Conservation (phyloP, 1,139 yeast species). For the Hansenula lynferdii region DNA sequence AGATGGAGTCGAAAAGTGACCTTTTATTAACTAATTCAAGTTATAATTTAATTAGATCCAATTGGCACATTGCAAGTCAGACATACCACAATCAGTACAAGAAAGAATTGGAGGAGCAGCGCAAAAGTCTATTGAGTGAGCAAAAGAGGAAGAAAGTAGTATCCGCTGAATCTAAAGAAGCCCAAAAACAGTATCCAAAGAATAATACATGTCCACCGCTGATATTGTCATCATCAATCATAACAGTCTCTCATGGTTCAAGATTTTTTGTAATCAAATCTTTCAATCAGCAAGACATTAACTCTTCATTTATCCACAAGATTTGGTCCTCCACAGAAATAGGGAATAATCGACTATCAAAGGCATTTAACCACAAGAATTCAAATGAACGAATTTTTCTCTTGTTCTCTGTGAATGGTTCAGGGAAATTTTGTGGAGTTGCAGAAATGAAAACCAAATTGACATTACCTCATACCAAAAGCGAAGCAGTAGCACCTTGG, state of each 20-base stretch:
- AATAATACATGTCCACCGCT: not conserved
- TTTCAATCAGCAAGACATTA: constrained; percentile 42
- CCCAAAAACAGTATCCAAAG: too few relatives aligned
- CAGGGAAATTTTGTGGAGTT: constrained; percentile 60
- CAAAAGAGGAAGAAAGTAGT: not conserved
- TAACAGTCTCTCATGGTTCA: constrained; percentile 27
- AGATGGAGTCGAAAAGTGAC: not conserved
- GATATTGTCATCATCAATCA: constrained; percentile 12
- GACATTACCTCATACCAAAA: constrained; percentile 27
- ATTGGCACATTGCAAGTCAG: not conserved
- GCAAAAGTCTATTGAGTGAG: not conserved
- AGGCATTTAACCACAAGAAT: constrained; percentile 28
- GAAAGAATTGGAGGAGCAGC: not conserved
- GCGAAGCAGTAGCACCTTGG: constrained; percentile 36
- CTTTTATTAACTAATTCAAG: not conserved
- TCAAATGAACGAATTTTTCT: constrained; percentile 32
- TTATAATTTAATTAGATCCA: not conserved
- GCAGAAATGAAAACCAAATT: constrained; percentile 43
- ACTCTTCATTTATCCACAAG: constrained; percentile 41
- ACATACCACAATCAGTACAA: not conserved
- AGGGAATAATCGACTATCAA: constrained; percentile 49
- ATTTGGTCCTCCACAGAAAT: constrained; percentile 58
- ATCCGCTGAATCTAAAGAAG: too few relatives aligned
- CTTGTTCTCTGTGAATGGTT: constrained; percentile 54
- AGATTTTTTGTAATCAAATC: constrained; percentile 56